Conservation (phyloP, 169 alveolate species). For the Perkinsus chesapeaki region DNA sequence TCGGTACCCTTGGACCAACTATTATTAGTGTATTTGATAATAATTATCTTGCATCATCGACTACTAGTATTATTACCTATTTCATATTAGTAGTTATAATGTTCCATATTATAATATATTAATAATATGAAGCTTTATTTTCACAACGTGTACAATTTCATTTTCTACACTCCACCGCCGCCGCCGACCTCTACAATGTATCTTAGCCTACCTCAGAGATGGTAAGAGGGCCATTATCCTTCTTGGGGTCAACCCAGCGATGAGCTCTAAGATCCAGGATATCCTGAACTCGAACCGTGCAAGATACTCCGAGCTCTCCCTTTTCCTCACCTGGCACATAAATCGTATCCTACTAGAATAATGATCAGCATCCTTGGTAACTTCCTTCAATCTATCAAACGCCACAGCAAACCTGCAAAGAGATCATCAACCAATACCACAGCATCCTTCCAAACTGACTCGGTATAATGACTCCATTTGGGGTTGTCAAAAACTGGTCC, state of each 20-base stretch:
- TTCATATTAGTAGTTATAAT: too few relatives aligned
- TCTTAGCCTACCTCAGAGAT: not conserved
- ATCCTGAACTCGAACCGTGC: not conserved
- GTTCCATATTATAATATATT: too few relatives aligned
- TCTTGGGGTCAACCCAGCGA: not conserved
- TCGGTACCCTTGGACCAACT: too few relatives aligned
- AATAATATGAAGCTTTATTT: too few relatives aligned
- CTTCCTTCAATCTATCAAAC: not conserved
- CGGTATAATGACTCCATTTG: conserved; percentile 27
- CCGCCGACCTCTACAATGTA: too few relatives aligned
- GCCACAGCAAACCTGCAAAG: not conserved
- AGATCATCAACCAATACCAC: not conserved
- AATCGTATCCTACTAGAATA: not conserved
- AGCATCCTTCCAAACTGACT: not conserved
- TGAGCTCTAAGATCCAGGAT: not conserved
- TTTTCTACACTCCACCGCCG: too few relatives aligned
- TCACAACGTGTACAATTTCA: too few relatives aligned
- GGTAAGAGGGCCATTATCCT: not conserved
- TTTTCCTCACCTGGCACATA: not conserved
- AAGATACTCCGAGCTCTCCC: not conserved
- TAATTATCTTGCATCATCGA: too few relatives aligned
- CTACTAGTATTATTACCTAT: too few relatives aligned
- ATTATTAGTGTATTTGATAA: too few relatives aligned
- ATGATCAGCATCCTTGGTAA: not conserved
- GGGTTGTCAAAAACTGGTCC: conserved; percentile 34